Conservation (phyloP, 2,329 filamentous ascomycete genomes). For the Aureobasidium leucospermi region DNA sequence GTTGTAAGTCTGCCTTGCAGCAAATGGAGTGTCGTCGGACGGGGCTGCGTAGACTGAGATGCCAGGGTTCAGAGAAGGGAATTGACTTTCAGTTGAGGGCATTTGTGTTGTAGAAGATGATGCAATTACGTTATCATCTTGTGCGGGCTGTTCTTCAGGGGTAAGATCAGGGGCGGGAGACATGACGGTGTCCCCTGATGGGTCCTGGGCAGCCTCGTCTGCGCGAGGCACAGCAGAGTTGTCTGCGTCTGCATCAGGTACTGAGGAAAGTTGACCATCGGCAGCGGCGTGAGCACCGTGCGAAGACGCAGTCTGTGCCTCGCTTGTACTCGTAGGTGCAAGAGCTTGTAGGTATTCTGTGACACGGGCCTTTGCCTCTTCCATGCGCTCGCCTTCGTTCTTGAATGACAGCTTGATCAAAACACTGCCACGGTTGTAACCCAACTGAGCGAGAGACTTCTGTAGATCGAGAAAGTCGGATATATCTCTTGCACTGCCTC, state of each 20-base stretch:
- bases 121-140: slow-evolving; percentile 22
- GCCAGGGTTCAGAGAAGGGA: slow-evolving; percentile 13
- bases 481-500: slow-evolving; percentile 68
- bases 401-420: slow-evolving; percentile 72
- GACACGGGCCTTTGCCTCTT: slow-evolving; percentile 79
- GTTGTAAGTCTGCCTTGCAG: slow-evolving; percentile 57
- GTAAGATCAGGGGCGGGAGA: slow-evolving; percentile 18
- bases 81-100: slow-evolving; percentile 14
- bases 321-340: slow-evolving; percentile 31
- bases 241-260: slow-evolving; percentile 20
- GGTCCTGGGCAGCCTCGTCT: slow-evolving; percentile 21
- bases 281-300: slow-evolving; percentile 23
- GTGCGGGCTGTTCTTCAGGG: slow-evolving; percentile 16
- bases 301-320: slow-evolving; percentile 20
- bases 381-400: slow-evolving; percentile 67
- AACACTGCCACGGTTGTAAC: slow-evolving; percentile 76
- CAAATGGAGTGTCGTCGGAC: slow-evolving; percentile 63
- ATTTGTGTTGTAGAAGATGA: slow-evolving; percentile 21
- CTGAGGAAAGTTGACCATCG: slow-evolving; percentile 17
- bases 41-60: slow-evolving; percentile 66
- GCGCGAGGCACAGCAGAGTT: slow-evolving; percentile 19
- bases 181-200: slow-evolving; percentile 21
- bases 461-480: slow-evolving; percentile 74
- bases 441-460: slow-evolving; percentile 79
- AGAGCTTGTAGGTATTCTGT: slow-evolving; percentile 47